Evolutionary conservation across 2,329 filamentous ascomycete genomes (phyloP).

Genomic region (Aphanocladium album): DNA sequence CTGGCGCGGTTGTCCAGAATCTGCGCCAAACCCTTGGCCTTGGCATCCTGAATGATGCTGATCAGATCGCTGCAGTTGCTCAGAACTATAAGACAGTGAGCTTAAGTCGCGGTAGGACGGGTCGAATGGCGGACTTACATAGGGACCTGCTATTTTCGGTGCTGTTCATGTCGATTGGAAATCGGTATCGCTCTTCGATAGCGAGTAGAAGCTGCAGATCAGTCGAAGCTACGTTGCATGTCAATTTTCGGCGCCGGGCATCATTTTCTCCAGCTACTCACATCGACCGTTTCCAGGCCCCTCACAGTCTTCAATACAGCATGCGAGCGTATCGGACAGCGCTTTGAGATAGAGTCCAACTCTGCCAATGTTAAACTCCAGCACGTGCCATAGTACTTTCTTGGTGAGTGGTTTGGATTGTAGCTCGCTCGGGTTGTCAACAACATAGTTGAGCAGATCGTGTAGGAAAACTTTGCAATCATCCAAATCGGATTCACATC

Average conservation of each 20-base stretch:
- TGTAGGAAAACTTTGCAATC: background rate
- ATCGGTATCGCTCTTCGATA: background rate
- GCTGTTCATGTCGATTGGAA: background rate
- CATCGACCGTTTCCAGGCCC: background rate
- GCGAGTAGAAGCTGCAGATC: background rate
- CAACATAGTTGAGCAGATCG: background rate
- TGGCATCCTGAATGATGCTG: background rate
- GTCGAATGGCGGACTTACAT: background rate
- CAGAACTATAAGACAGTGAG: background rate
- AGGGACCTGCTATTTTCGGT: background rate
- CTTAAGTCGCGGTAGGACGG: no score
- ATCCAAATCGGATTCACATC: constrained; percentile 9
- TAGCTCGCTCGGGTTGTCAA: constrained; percentile 10
- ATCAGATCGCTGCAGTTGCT: background rate
- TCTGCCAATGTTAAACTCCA: background rate
- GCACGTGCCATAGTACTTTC: background rate
- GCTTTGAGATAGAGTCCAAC: background rate
- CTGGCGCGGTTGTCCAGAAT: constrained; percentile 1
- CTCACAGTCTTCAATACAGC: background rate
- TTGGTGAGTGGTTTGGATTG: constrained; percentile 6
- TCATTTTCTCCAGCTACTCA: background rate
- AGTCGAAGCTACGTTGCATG: no score
- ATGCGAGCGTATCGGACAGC: background rate
- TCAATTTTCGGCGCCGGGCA: background rate
- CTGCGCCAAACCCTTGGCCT: background rate